These are phyloP conservation scores for Colletotrichum gigasporum DNA, from an alignment of 2,329 filamentous ascomycete species.

Conservation along the genomic window DNA sequence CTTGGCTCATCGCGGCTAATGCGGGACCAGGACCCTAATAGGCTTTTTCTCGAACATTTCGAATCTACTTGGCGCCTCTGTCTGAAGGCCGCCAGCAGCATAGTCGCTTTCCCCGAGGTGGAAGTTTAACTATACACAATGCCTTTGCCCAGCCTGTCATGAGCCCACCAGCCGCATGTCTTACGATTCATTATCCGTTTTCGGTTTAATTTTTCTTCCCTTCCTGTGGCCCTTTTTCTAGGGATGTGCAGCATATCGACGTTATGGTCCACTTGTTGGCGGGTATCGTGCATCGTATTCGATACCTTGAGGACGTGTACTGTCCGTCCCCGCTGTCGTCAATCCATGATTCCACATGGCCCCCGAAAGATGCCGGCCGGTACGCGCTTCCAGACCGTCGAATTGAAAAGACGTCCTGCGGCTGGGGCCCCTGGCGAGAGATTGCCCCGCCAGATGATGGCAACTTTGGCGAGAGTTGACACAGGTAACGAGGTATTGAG, in stretches of 20 bases:
- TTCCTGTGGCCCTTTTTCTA: neutral
- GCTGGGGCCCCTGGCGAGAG: conserved; percentile 1
- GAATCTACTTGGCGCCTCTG: conserved; percentile 5
- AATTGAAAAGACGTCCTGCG: neutral
- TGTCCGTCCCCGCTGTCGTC: neutral
- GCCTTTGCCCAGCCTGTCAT: neutral
- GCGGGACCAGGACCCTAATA: neutral
- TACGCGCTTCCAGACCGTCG: neutral
- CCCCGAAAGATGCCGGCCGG: conserved; percentile 23
- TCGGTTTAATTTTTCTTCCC: neutral
- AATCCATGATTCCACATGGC: conserved; percentile 27
- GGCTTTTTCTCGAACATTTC: conserved; percentile 25
- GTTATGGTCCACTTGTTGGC: conserved; percentile 18
- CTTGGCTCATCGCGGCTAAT: conserved; percentile 22
- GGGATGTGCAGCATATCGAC: conserved; percentile 20
- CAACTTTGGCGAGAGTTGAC: neutral
- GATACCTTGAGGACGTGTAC: conserved; percentile 1
- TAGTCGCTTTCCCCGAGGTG: conserved; percentile 5
- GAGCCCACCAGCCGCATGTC: neutral
- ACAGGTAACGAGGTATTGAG: neutral
- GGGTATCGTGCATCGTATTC: conserved; percentile 28
- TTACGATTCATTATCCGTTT: conserved; percentile 16
- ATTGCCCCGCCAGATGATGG: conserved; percentile 15
- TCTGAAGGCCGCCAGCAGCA: neutral
- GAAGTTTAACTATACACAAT: conserved; percentile 5